Conservation (phyloP, 805 yeast genomes). For the Kodamaea fukazawae region DNA sequence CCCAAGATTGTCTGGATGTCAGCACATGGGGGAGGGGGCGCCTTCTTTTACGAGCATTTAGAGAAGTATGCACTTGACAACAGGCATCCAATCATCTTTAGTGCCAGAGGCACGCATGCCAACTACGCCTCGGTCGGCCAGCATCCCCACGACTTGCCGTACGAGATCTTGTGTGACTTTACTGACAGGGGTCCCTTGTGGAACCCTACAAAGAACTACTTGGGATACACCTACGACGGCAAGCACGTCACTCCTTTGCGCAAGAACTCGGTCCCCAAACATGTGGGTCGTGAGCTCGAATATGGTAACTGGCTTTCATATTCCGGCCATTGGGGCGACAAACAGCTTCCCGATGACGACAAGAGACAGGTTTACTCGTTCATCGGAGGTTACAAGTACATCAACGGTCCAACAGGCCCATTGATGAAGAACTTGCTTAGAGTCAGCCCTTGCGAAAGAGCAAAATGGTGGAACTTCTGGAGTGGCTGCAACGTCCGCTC, state of each 20-base stretch:
- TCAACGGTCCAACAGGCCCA: slow-evolving; percentile 94
- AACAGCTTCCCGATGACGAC: slow-evolving; percentile 60
- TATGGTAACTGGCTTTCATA: slow-evolving; percentile 79
- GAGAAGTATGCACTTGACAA: slow-evolving; percentile 54
- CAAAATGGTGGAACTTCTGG: slow-evolving; percentile 92
- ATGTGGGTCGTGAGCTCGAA: slow-evolving; percentile 48
- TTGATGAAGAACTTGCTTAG: slow-evolving; percentile 71
- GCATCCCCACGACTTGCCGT: slow-evolving; percentile 93
- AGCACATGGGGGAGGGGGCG: slow-evolving; percentile 97
- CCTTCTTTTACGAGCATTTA: slow-evolving; percentile 71
- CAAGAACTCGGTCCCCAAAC: slow-evolving; percentile 40
- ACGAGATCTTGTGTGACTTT: slow-evolving; percentile 84
- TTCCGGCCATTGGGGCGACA: slow-evolving; percentile 90
- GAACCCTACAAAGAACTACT: slow-evolving; percentile 83
- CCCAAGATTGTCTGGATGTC: slow-evolving; percentile 94
- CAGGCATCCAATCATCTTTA: slow-evolving; percentile 69
- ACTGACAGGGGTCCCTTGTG: slow-evolving; percentile 94
- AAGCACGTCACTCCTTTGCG: slow-evolving; percentile 41
- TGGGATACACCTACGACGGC: slow-evolving; percentile 81
- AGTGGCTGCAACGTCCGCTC: slow-evolving; percentile 76
- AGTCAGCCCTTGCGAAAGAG: slow-evolving; percentile 70
- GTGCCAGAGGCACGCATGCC: slow-evolving; percentile 97
- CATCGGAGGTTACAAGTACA: slow-evolving; percentile 80
- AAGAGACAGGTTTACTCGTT: slow-evolving; percentile 83
- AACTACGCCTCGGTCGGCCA: slow-evolving; percentile 95